Base-by-base conservation (phyloP, 768 basidiomycete species). In the Boletus pseudopeckii region DNA sequence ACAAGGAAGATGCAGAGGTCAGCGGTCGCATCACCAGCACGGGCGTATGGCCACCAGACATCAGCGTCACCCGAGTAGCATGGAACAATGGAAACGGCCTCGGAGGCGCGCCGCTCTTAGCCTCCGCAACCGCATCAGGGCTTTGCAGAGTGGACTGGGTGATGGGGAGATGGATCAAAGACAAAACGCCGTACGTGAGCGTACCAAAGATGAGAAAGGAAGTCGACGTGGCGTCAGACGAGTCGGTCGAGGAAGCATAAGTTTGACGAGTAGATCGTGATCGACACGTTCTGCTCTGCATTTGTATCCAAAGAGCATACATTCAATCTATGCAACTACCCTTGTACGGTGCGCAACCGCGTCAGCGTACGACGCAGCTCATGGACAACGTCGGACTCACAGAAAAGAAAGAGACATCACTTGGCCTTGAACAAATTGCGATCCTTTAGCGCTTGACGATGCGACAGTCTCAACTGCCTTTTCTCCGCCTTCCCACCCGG, bases 371-470 rank as follows among this genome's bases (percentile, higher is more conserved):
- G 30, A 32, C 10, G 30, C 30, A 10, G 30, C 30, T 8, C 28
- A 4, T 32, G 10, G 3, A 32, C 30, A 32, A 32, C 9, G 7
- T 9, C 30, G 10, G 3, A n/a, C 47, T 14, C 24, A 37, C 34
- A 13, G 0, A 17, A 32, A 17, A 11, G 14, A 15, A 30, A 17
- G 17, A 15, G 2, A 3, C 28, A 37, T 63, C 70, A 92, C 66
- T 91, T 90, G 17, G 85, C 85, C 67, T 84, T 86, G 85, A 95
- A 86, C 70, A 95, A 85, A 64, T 97, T 96, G 48, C 78, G 77
- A 46, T 90, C 90, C 65, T 86, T 88, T 67, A 95, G 88, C 44
- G 74, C 77, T 66, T 84, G 80, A 50, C 83, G 77, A 50, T 86
- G 89, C 55, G 78, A 79, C 63, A 73, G 73, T 64, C 88, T 74